Conservation (phyloP, 352 stramenopile species). For the Globisporangium uncinulatum region DNA sequence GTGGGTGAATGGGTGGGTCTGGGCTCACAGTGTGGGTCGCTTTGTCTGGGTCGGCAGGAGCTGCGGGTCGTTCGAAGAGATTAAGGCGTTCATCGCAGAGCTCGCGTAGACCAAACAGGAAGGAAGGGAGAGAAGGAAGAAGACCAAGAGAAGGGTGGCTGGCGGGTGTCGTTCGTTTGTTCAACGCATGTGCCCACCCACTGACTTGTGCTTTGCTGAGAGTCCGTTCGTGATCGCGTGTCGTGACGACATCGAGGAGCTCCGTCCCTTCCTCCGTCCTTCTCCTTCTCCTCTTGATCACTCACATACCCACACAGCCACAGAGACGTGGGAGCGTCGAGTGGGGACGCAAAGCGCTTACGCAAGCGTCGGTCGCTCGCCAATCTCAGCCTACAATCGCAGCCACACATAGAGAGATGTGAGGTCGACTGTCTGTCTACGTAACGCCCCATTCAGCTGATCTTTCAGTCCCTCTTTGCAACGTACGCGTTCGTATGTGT, state of each 20-base stretch:
- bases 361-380: constrained; percentile 53
- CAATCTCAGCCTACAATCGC: constrained; percentile 33
- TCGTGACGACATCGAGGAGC: no score
- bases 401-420: neutral
- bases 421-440: neutral
- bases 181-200: neutral
- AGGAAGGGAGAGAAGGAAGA: neutral
- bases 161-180: neutral
- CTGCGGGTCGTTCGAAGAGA: constrained; percentile 54
- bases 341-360: constrained; percentile 10
- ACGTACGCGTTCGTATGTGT: constrained; percentile 47
- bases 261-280: no score
- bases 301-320: neutral
- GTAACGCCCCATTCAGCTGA: no score
- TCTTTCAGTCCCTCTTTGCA: neutral
- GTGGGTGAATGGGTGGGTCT: neutral
- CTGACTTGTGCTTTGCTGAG: no score
- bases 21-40: neutral
- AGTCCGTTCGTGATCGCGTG: no score
- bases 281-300: neutral
- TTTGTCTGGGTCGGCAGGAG: constrained; percentile 18
- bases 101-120: neutral
- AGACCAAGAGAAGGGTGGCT: neutral
- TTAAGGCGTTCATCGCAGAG: constrained; percentile 35
- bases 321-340: neutral